Conservation (phyloP, 2,329 filamentous ascomycete genomes). For the Aspergillus sp. region DNA sequence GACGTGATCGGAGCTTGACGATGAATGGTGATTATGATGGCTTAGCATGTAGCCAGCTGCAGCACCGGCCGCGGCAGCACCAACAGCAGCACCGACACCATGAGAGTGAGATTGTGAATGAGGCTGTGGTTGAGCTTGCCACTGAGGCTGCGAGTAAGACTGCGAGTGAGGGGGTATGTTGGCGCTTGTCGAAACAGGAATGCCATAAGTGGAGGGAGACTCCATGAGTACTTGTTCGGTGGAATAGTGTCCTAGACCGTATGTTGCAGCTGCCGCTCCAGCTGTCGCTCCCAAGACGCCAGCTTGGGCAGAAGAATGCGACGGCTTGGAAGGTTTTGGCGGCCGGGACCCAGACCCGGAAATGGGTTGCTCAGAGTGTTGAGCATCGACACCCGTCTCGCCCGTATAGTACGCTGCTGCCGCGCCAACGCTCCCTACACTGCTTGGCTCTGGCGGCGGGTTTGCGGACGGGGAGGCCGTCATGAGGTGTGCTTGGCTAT, state of each 20-base stretch:
- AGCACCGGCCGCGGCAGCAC: constrained; percentile 45
- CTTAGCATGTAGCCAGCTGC: constrained; percentile 47
- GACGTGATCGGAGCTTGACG: constrained; percentile 33
- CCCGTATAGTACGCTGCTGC: constrained; percentile 61
- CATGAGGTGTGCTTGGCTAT: constrained; percentile 61
- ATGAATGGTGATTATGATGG: constrained; percentile 41
- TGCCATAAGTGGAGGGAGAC: constrained; percentile 29
- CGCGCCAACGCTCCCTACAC: constrained; percentile 49
- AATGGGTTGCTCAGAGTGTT: constrained; percentile 20
- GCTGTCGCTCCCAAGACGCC: constrained; percentile 35
- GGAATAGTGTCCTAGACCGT: constrained; percentile 45
- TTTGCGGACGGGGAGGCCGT: constrained; percentile 55
- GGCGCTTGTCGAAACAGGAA: constrained; percentile 19
- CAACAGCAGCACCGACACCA: constrained; percentile 39
- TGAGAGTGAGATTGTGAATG: constrained; percentile 38
- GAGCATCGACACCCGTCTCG: constrained; percentile 25
- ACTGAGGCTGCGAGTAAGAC: neutral
- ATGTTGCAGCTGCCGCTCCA: constrained; percentile 44
- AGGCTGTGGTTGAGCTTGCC: constrained; percentile 27
- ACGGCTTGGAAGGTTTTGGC: constrained; percentile 32
- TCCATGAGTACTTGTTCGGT: constrained; percentile 26
- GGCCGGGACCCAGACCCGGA: constrained; percentile 27
- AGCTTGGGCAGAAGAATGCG: constrained; percentile 36
- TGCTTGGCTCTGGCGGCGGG: constrained; percentile 64
- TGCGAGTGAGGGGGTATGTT: constrained; percentile 34